These are phyloP conservation scores for Meyerozyma athensensis DNA, from an alignment of 1,139 yeast genomes.

Conservation along the genomic window DNA sequence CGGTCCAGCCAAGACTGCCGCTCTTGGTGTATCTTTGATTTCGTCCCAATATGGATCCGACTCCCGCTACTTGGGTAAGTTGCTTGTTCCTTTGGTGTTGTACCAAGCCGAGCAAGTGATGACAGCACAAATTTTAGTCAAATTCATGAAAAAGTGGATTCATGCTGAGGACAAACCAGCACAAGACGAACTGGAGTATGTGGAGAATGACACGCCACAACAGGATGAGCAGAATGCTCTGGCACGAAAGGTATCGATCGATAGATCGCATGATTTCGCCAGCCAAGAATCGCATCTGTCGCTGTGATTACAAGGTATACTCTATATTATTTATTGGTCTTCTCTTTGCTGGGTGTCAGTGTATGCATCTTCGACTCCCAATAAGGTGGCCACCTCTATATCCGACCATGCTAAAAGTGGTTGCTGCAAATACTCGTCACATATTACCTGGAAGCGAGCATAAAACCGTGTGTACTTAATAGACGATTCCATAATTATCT, in stretches of 20 bases:
- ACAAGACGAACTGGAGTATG: neutral
- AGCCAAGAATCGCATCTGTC: no score
- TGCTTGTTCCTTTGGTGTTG: constrained; percentile 75
- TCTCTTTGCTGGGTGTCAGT: constrained; percentile 4
- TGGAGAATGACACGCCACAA: neutral
- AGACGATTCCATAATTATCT: constrained; percentile 47
- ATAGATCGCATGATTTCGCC: no score
- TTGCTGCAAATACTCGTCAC: constrained; percentile 36
- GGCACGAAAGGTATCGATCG: no score
- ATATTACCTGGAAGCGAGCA: constrained; percentile 38
- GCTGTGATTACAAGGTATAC: no score
- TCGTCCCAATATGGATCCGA: constrained; percentile 73
- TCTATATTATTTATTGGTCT: neutral
- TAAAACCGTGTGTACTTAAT: constrained; percentile 50
- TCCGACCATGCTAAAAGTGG: constrained; percentile 47
- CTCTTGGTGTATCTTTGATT: constrained; percentile 78
- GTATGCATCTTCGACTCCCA: constrained; percentile 50
- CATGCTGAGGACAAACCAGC: constrained; percentile 25
- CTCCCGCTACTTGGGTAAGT: constrained; percentile 58
- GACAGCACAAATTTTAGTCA: constrained; percentile 65
- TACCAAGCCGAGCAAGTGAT: constrained; percentile 86
- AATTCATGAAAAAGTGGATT: constrained; percentile 65
- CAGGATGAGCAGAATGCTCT: neutral
- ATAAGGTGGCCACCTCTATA: constrained; percentile 55
- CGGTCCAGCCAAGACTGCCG: constrained; percentile 93